These are phyloP conservation scores for Choiromyces venosus DNA, from an alignment of 495 filamentous ascomycete genomes.

Conservation along the genomic window DNA sequence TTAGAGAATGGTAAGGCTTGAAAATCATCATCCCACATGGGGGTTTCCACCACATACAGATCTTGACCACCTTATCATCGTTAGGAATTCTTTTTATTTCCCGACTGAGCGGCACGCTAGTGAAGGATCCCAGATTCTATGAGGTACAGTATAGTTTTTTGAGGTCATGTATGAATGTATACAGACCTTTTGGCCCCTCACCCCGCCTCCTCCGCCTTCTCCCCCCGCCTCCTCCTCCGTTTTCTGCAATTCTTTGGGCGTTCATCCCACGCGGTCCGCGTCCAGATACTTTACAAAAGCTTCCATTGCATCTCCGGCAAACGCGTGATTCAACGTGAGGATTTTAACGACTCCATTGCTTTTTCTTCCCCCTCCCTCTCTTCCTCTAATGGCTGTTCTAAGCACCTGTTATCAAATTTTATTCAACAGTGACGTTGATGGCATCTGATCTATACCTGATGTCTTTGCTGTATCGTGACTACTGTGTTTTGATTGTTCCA, in stretches of 20 bases:
- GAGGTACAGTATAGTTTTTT: neutral
- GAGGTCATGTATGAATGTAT: neutral
- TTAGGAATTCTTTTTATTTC: neutral
- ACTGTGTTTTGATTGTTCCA: neutral
- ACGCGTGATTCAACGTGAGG: neutral
- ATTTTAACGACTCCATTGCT: neutral
- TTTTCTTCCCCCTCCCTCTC: neutral
- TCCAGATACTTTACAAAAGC: neutral
- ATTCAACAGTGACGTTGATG: neutral
- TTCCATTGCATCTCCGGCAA: neutral
- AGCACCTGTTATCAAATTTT: neutral
- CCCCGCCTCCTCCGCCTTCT: neutral
- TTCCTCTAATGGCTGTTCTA: neutral
- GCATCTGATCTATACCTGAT: neutral
- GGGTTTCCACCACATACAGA: neutral
- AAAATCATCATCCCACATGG: neutral
- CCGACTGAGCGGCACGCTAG: neutral
- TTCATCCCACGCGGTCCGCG: neutral
- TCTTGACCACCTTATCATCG: neutral
- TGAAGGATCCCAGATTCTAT: neutral
- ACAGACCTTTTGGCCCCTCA: neutral
- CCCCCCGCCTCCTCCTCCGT: neutral
- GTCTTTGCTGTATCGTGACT: neutral
- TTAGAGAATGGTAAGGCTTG: neutral
- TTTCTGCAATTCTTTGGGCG: neutral